phyloP scores from a whole-genome alignment of 306 rosid species.

The Echinosophora koreensis region DNA sequence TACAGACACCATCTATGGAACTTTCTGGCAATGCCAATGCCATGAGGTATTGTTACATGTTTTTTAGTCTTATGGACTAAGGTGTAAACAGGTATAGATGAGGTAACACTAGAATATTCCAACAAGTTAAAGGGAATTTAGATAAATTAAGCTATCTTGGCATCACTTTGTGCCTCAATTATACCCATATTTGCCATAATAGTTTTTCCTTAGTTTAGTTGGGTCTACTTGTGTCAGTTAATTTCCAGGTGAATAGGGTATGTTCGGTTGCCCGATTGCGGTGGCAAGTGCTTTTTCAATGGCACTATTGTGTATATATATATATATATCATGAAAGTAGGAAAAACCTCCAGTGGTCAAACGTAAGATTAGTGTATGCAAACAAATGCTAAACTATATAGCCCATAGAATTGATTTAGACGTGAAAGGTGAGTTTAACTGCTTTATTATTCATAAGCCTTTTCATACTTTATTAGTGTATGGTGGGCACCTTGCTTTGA shows the following conservation, averaged over 20 bases:
- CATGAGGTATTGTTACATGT: background rate
- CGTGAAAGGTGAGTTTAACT: conserved; percentile 5
- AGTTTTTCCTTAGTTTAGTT: background rate
- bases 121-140: conserved; percentile 21
- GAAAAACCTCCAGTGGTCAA: no score
- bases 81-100: conserved; percentile 15
- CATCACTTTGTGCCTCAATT: background rate
- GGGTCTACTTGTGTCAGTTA: background rate
- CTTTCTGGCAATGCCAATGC: background rate
- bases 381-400: background rate
- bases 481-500: conserved; percentile 39
- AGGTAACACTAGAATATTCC: conserved; percentile 31
- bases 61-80: background rate
- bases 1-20: conserved; percentile 12
- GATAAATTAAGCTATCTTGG: background rate
- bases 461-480: background rate
- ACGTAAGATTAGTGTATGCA: no score
- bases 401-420: conserved; percentile 12
- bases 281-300: no score
- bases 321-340: no score
- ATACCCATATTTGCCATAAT: background rate
- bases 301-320: no score
- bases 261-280: no score
- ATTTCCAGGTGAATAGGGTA: background rate
- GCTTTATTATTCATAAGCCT: background rate